These are phyloP conservation scores for Pichia scutulata DNA, from an alignment of 805 yeast species.

Conservation along the genomic window DNA sequence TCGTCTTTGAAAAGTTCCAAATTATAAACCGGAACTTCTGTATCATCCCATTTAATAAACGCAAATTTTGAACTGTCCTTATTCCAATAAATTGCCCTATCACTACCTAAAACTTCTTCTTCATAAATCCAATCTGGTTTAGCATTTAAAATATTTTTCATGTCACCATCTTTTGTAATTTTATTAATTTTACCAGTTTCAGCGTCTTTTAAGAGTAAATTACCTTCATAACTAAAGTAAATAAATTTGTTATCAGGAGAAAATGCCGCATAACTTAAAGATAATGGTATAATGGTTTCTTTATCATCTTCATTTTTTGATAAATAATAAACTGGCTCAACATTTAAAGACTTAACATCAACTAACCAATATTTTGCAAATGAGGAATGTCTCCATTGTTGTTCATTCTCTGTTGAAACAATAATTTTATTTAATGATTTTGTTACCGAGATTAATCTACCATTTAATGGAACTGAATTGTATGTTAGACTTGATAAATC, in stretches of 20 bases:
- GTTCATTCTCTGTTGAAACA: slow-evolving; percentile 40
- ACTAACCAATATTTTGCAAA: slow-evolving; percentile 54
- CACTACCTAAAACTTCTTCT: slow-evolving; percentile 61
- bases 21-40: slow-evolving; percentile 44
- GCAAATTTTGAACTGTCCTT: slow-evolving; percentile 51
- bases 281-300: slow-evolving; percentile 6
- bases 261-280: slow-evolving; percentile 48
- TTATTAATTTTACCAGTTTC: slow-evolving; percentile 19
- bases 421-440: slow-evolving; percentile 42
- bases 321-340: slow-evolving; percentile 18
- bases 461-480: slow-evolving; percentile 31
- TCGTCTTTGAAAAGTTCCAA: slow-evolving; percentile 42
- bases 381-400: slow-evolving; percentile 66
- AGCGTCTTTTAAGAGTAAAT: slow-evolving; percentile 43
- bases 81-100: slow-evolving; percentile 66
- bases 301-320: slow-evolving; percentile 22
- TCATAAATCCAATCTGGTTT: slow-evolving; percentile 82
- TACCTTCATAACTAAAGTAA: slow-evolving; percentile 48
- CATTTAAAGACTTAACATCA: slow-evolving; percentile 32
- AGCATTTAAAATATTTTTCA: slow-evolving; percentile 47
- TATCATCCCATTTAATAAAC: slow-evolving; percentile 52
- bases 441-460: slow-evolving; percentile 39
- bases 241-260: slow-evolving; percentile 53
- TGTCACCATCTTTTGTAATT: slow-evolving; percentile 46
- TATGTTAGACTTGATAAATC: slow-evolving; percentile 32